Evolutionary conservation across 331 rosid species (phyloP), one percentile per base, ranked within the genome.

Genomic region (Malus hybrid): DNA sequence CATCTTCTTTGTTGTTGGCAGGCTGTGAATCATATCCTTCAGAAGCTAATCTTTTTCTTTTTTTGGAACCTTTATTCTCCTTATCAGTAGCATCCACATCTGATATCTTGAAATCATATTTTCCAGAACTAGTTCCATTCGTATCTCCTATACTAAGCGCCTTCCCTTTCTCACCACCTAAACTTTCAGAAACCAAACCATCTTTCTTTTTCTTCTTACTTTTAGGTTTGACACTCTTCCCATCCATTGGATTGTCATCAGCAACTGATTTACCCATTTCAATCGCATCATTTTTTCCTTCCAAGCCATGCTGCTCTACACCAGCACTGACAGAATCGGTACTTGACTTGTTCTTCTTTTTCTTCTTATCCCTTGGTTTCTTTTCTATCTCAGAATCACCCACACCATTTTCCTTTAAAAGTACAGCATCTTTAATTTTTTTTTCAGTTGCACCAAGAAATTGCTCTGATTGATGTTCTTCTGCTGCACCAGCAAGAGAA

Each of bases 21-120:
- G 62, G 79, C 72, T 81, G 77, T 29, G 69, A 70, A 70, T 73
- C 84, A 81, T 78, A 81, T 72, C 82, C 91, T 74, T 86, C 93
- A 65, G 95, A 85, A 71, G 48, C 77, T 68, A 68, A 36, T 78
- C 93, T 88, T 87, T 90, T 91, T 29, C 97, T 83, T 71, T 91
- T 93, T 84, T 87, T 91, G 70, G 88, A 83, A 82, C 80, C 79
- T 74, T 87, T 86, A 56, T 76, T 81, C 80, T 76, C 81, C 57
- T 78, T 50, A 28, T 22, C 71, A 4, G 20, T 62, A 28, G 42
- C 83, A 56, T 82, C 90, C 42, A 66, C 82, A 39, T 75, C 70
- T 75, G 83, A 67, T 18, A 63, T 55, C 63, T 76, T 73, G 31
- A 31, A 14, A 71, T 75, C 76, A 73, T 79, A 86, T 50, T 75